Percentiles rank a stretch among this genome's conserved stretches.
phyloP scores from a whole-genome alignment of 1,284 basidiomycete genomes.

The Cystobasidiaceae sp. region DNA sequence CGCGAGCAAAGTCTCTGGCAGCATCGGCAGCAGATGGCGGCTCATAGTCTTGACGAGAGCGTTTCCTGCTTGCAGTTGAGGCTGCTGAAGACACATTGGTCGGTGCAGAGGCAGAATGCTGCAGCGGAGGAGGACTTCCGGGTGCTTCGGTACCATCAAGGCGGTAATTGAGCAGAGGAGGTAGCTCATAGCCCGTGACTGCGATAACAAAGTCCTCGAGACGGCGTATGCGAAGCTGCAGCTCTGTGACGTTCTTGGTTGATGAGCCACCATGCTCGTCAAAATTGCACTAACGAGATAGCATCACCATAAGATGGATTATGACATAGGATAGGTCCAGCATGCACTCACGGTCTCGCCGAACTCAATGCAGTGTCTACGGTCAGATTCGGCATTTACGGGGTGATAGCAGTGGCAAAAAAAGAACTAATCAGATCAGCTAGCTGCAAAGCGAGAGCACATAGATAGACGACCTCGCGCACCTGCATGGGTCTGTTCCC shows the following conservation, averaged over 20 bases:
- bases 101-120: too few species aligned
- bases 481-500: slow-evolving; percentile 10
- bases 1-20: too few species aligned
- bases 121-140: too few species aligned
- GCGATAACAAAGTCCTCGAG: background rate
- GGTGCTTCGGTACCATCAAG: too few species aligned
- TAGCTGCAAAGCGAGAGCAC: background rate
- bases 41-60: too few species aligned
- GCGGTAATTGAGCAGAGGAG: background rate
- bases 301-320: too few species aligned
- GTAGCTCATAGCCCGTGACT: background rate
- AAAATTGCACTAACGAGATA: slow-evolving; percentile 17
- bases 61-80: too few species aligned
- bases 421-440: background rate
- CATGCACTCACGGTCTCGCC: slow-evolving; percentile 15
- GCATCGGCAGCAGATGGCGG: too few species aligned
- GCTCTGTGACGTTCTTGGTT: background rate
- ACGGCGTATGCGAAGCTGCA: background rate
- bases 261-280: background rate
- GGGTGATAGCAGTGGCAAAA: background rate
- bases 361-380: slow-evolving; percentile 21
- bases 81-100: too few species aligned
- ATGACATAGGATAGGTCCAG: too few species aligned
- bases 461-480: background rate
- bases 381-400: background rate